Percentiles rank a stretch among this genome's conserved stretches.
Conservation (phyloP, 108 stramenopile genomes). For the Fragilaria radians region DNA sequence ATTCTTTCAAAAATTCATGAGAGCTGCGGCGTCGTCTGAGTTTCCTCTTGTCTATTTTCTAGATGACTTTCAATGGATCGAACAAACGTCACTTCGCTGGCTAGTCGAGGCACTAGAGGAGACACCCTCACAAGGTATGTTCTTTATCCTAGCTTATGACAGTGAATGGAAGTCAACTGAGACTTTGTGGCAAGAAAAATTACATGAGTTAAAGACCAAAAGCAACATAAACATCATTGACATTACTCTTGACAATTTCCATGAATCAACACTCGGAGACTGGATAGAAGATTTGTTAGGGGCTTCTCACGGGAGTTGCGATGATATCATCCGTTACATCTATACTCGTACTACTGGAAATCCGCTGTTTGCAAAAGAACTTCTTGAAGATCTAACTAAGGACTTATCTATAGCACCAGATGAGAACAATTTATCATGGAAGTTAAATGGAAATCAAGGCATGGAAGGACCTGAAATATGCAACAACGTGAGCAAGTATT, state of each 20-base stretch:
- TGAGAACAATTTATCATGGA: neutral
- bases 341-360: neutral
- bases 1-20: neutral
- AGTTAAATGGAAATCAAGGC: neutral
- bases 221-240: neutral
- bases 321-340: neutral
- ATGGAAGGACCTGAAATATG: neutral
- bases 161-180: neutral
- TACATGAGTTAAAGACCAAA: neutral
- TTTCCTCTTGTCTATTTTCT: neutral
- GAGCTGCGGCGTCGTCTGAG: neutral
- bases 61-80: neutral
- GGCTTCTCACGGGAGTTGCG: neutral
- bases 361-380: neutral
- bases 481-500: neutral
- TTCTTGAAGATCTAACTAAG: neutral
- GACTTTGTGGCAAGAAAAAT: neutral
- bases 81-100: neutral
- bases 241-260: neutral
- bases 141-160: neutral
- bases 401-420: neutral
- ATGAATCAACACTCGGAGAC: neutral
- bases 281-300: neutral
- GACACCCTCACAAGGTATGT: neutral
- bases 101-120: neutral